Evolutionary conservation across 306 rosid species (phyloP), one percentile per base, ranked within the genome.

Genomic region (Lablab purpureus): DNA sequence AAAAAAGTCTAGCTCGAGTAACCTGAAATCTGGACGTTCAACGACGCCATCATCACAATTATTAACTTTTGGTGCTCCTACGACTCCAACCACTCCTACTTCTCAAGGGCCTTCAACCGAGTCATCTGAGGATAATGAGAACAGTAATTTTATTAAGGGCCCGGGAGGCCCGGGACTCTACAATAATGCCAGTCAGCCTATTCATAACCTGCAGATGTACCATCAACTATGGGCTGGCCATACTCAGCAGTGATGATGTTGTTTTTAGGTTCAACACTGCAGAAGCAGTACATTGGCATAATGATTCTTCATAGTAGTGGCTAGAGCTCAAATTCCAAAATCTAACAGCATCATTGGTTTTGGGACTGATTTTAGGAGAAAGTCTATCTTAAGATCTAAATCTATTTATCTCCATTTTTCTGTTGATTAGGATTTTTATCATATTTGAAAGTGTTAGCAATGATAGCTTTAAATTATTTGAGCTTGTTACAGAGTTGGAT

Each of bases 71-170:
- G 88, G 89, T 59, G 87, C 81, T 4, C 81, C 90, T 18, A 25
- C 70, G 77, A 80, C 90, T 11, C 89, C 84, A 13, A 86, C 90
- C 15, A 86, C 87, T 85, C 91, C 91, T 36, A 50, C 87, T 4
- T 89, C 96, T 22, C 89, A 85, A 76, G 97, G 90, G 67, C 87
- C 74, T 50, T 90, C 97, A 41, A 82, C 91, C 6, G 91, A 89
- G 25, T 91, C 97, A 4, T 89, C 97, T 14, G 96, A 84, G 2
- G 98, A 91, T 59, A 85, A 87, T 15, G 94, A 87, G 5, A 85
- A 84, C 58, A 59, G 86, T 85, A 88, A 90, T 52, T 85, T 89
- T 37, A 82, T 81, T 62, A 79, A 86, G 60, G 89, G 85, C 23
- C 87, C 89, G 8, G 67, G 22, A 2, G 67, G 5, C 6, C 22